These are phyloP conservation scores for Aspergillus leporis DNA, from an alignment of 495 filamentous ascomycete genomes.

Conservation along the genomic window DNA sequence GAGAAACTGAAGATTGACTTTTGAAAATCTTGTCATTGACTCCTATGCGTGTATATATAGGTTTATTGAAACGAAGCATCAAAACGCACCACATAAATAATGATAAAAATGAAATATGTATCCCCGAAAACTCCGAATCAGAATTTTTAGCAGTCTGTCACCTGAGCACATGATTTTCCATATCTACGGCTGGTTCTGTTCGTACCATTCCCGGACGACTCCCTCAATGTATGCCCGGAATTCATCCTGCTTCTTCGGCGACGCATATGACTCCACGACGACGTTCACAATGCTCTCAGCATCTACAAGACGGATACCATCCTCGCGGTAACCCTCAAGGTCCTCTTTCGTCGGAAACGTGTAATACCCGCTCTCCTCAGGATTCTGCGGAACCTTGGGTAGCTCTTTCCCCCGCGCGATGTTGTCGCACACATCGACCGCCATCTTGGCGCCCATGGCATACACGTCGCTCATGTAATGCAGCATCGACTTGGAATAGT, in stretches of 20 bases:
- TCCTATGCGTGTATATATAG: no score
- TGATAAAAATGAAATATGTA: no score
- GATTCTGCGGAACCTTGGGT: neutral
- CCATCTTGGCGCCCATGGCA: neutral
- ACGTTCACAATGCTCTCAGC: conserved; percentile 1
- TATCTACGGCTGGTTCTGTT: neutral
- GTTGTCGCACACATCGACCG: neutral
- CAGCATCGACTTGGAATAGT: conserved; percentile 3
- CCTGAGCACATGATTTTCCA: neutral
- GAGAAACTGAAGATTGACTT: no score
- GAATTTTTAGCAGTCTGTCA: no score
- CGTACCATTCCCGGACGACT: conserved; percentile 6
- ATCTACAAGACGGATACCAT: neutral
- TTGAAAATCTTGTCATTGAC: no score
- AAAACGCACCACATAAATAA: no score
- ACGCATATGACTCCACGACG: conserved; percentile 8
- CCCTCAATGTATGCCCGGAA: neutral
- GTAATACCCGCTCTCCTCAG: neutral
- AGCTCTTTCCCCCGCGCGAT: conserved; percentile 2
- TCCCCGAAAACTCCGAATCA: no score
- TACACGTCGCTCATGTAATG: neutral
- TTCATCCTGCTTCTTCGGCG: neutral
- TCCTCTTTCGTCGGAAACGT: neutral
- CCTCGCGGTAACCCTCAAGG: neutral
- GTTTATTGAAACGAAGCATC: no score